These are phyloP conservation scores for Collariella sp. DNA, from an alignment of 495 filamentous ascomycete genomes.

Conservation along the genomic window DNA sequence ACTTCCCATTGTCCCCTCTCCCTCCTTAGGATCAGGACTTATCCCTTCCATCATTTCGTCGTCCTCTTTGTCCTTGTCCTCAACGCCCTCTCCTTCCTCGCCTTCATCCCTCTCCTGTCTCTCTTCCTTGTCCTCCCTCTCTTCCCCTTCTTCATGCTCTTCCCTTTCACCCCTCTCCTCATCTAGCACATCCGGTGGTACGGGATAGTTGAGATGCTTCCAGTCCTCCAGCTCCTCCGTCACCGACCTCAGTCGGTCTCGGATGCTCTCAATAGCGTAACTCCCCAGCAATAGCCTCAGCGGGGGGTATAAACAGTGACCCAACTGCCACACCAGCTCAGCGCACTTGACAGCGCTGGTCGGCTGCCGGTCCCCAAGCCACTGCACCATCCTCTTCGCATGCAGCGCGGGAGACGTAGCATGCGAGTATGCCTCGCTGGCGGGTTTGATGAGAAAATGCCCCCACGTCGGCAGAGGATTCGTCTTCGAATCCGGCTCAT, in stretches of 20 bases:
- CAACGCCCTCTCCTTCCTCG: conserved; percentile 10
- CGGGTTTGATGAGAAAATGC: conserved; percentile 82
- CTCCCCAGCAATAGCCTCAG: conserved; percentile 76
- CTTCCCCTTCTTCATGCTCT: conserved; percentile 14
- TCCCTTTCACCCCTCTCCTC: conserved; percentile 19
- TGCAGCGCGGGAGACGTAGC: conserved; percentile 74
- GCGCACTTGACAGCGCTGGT: conserved; percentile 88
- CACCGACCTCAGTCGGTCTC: conserved; percentile 77
- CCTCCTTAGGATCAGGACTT: conserved; percentile 1
- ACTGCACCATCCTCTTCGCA: conserved; percentile 88
- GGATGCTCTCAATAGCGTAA: conserved; percentile 90
- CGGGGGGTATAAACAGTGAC: conserved; percentile 85
- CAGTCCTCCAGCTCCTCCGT: conserved; percentile 95
- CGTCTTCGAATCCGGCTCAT: conserved; percentile 46
- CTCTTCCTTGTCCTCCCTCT: conserved; percentile 10
- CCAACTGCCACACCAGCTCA: conserved; percentile 94
- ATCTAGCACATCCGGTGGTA: conserved; percentile 27
- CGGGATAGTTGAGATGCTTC: conserved; percentile 64
- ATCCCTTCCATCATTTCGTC: conserved; percentile 5
- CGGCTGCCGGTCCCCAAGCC: conserved; percentile 85
- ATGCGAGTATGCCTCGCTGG: conserved; percentile 71
- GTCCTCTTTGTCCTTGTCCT: conserved; percentile 5
- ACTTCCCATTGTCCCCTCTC: neutral
- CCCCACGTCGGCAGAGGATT: conserved; percentile 69
- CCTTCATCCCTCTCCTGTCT: conserved; percentile 17